phyloP scores from a whole-genome alignment of 441 rosid genomes.

The Kokia cookei region DNA sequence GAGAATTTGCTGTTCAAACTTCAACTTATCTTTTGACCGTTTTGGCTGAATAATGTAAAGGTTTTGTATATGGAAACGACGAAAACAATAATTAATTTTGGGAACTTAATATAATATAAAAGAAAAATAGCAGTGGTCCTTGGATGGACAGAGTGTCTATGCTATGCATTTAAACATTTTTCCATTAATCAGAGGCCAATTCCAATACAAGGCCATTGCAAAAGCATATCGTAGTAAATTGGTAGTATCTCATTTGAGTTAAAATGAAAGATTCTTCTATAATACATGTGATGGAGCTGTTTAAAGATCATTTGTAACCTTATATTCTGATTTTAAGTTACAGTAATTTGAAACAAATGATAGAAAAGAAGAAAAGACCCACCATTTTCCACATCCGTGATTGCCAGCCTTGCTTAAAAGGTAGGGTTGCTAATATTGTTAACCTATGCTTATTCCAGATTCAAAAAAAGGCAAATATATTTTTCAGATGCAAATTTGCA shows the following conservation, averaged over 20 bases:
- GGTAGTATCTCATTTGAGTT: neutral
- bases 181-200: constrained; percentile 5
- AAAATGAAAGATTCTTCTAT: neutral
- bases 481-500: constrained; percentile 15
- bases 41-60: neutral
- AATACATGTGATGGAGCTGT: neutral
- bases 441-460: constrained; percentile 4
- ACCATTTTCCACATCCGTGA: constrained; percentile 8
- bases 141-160: constrained; percentile 12
- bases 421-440: constrained; percentile 20
- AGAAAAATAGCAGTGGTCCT: constrained; percentile 14
- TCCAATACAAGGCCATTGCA: neutral
- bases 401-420: constrained; percentile 32
- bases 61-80: neutral
- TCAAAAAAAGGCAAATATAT: constrained; percentile 15
- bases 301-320: neutral
- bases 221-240: too few relatives aligned
- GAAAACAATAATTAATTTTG: neutral
- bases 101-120: neutral
- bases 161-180: neutral
- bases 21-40: neutral
- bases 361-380: constrained; percentile 2
- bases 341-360: neutral
- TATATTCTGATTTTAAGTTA: neutral
- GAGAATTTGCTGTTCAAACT: neutral